A percentile compares a stretch with the other conserved stretches of the same genome.
Evolutionary conservation across 345 rosid genomes (phyloP).

Genomic region (Hypericum perforatum): DNA sequence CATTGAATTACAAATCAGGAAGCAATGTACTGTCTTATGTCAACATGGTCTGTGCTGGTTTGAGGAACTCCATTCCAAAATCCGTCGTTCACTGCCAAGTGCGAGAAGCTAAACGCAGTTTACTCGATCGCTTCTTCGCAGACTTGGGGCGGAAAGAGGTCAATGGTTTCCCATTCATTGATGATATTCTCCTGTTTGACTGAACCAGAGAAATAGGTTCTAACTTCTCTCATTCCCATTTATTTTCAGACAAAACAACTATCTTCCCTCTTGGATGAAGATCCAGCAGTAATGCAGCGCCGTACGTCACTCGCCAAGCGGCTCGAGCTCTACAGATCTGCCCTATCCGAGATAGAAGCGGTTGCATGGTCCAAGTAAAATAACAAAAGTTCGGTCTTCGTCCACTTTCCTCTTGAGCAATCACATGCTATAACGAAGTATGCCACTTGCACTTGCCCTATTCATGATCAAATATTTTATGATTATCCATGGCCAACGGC

Average conservation of each 20-base stretch:
- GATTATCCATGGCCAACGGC: no score
- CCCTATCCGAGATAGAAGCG: constrained; percentile 75
- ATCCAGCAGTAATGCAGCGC: constrained; percentile 77
- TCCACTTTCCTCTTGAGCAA: no score
- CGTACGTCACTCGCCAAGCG: constrained; percentile 62
- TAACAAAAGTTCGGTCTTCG: no score
- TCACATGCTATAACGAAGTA: no score
- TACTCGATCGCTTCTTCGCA: constrained; percentile 75
- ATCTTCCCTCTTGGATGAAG: constrained; percentile 60
- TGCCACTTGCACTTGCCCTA: no score
- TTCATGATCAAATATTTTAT: no score
- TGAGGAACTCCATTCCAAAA: constrained; percentile 83
- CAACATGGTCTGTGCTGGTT: constrained; percentile 68
- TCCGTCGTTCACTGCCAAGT: constrained; percentile 94
- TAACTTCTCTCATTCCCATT: not conserved
- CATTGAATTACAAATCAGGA: constrained; percentile 24
- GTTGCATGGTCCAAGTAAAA: constrained; percentile 87
- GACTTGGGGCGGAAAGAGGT: constrained; percentile 88
- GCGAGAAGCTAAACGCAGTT: constrained; percentile 82
- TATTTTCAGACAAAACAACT: constrained; percentile 45
- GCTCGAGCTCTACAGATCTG: constrained; percentile 78
- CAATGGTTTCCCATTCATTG: constrained; percentile 1
- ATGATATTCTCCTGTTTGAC: not conserved
- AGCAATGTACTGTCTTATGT: constrained; percentile 65
- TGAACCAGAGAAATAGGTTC: not conserved